Evolutionary conservation across 768 basidiomycete genomes (phyloP).

Genomic region (Antrodiella citrinella): DNA sequence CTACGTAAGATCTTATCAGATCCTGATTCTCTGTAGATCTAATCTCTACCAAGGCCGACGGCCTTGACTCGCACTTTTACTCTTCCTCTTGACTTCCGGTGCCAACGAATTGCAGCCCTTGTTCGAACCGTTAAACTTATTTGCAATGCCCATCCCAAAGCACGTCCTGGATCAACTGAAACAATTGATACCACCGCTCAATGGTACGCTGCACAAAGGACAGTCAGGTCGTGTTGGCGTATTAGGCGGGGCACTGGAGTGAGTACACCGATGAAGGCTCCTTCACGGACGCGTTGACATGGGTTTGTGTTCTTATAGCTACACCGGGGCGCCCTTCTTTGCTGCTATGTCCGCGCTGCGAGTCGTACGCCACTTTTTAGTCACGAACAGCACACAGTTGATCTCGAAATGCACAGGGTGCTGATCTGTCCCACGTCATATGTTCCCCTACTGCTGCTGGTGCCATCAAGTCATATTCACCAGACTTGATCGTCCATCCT

Average conservation of each 20-base stretch:
- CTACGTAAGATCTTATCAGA: too few species aligned
- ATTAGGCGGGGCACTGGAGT: slow-evolving; percentile 92
- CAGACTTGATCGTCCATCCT: slow-evolving; percentile 95
- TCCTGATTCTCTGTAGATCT: too few species aligned
- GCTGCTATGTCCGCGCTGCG: slow-evolving; percentile 86
- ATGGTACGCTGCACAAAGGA: slow-evolving; percentile 86
- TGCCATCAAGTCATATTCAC: slow-evolving; percentile 95
- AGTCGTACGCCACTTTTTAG: slow-evolving; percentile 42
- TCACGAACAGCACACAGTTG: not conserved
- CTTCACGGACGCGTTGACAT: not conserved
- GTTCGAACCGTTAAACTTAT: not conserved
- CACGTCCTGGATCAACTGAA: slow-evolving; percentile 63
- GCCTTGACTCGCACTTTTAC: too few species aligned
- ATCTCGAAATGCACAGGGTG: slow-evolving; percentile 45
- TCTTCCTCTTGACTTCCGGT: too few species aligned
- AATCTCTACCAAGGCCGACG: too few species aligned
- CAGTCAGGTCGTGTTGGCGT: slow-evolving; percentile 96
- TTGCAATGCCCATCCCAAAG: slow-evolving; percentile 62
- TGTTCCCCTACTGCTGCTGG: slow-evolving; percentile 88
- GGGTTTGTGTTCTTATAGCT: slow-evolving; percentile 44
- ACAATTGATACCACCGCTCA: slow-evolving; percentile 83
- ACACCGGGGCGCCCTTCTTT: slow-evolving; percentile 96
- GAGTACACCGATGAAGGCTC: slow-evolving; percentile 22
- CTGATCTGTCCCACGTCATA: slow-evolving; percentile 94
- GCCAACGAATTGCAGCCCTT: not conserved